phyloP scores from a whole-genome alignment of 2,329 filamentous ascomycete genomes.

The Fusarium pseudograminearum region DNA sequence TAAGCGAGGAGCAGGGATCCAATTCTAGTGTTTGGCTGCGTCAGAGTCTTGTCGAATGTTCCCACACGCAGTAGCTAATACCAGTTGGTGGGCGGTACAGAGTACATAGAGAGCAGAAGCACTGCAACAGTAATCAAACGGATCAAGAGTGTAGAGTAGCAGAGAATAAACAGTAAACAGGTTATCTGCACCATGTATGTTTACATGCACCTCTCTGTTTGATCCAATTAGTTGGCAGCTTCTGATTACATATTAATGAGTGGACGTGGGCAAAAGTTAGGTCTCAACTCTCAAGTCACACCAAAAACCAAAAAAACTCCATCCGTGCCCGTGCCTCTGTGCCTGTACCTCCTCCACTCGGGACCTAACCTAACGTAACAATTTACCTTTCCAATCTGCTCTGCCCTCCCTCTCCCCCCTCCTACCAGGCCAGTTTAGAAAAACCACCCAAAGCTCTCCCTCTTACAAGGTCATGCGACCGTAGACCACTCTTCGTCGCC shows the following conservation, averaged over 20 bases:
- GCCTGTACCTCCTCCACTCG: slow-evolving; percentile 2
- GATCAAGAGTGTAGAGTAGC: neutral
- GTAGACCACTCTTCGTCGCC: slow-evolving; percentile 53
- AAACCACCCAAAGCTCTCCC: slow-evolving; percentile 38
- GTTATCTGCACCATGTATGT: slow-evolving; percentile 4
- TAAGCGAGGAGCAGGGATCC: slow-evolving; percentile 36
- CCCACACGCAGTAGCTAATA: slow-evolving; percentile 28
- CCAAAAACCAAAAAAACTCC: slow-evolving; percentile 39
- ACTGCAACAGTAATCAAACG: neutral
- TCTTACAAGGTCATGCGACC: slow-evolving; percentile 56
- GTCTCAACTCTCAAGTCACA: slow-evolving; percentile 30
- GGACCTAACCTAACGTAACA: slow-evolving; percentile 21
- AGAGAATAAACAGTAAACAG: neutral
- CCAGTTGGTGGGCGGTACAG: slow-evolving; percentile 2
- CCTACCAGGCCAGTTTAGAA: slow-evolving; percentile 12
- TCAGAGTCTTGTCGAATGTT: slow-evolving; percentile 39
- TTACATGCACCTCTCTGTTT: neutral
- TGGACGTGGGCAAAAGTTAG: slow-evolving; percentile 30
- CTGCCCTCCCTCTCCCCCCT: slow-evolving; percentile 9
- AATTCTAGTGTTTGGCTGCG: slow-evolving; percentile 31
- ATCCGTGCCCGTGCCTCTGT: too few relatives aligned
- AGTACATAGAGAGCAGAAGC: neutral
- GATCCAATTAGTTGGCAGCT: slow-evolving; percentile 8
- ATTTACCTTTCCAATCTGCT: slow-evolving; percentile 15
- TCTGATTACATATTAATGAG: slow-evolving; percentile 13